Conservation (phyloP, 225 moss, liverwort and hornwort genomes). For the Takakia lepidozioides region DNA sequence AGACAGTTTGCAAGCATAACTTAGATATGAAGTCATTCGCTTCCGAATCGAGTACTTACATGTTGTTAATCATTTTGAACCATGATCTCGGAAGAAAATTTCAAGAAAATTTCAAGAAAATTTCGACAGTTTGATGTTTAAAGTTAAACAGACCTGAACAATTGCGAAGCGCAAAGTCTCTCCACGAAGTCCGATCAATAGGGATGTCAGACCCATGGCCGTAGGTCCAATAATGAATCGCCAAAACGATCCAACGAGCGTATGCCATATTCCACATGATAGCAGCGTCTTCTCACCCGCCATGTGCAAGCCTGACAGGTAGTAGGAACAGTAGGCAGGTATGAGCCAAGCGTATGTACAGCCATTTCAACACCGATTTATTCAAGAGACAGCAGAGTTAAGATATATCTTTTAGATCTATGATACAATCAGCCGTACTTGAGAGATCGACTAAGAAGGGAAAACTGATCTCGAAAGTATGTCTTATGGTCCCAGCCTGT, state of each 20-base stretch:
- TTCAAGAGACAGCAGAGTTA: too few relatives aligned
- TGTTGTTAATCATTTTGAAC: neutral
- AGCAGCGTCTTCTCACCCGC: constrained; percentile 34
- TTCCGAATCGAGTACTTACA: neutral
- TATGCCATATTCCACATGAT: constrained; percentile 24
- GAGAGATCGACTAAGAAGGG: too few relatives aligned
- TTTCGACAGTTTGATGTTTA: neutral
- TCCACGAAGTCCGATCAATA: constrained; percentile 24
- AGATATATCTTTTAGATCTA: too few relatives aligned
- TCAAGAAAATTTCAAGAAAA: neutral
- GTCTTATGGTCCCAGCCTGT: too few relatives aligned
- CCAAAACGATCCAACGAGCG: constrained; percentile 28
- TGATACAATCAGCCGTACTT: too few relatives aligned
- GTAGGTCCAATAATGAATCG: constrained; percentile 45
- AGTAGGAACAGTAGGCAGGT: too few relatives aligned
- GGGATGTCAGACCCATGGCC: constrained; percentile 31
- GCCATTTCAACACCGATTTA: too few relatives aligned
- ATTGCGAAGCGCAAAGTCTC: constrained; percentile 35
- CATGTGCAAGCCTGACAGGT: constrained; percentile 48
- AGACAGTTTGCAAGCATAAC: too few relatives aligned
- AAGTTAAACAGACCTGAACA: constrained; percentile 33
- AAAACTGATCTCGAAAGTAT: too few relatives aligned
- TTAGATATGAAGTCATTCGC: too few relatives aligned
- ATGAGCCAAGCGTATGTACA: too few relatives aligned
- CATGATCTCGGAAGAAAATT: too few relatives aligned